These are phyloP conservation scores for Arachis hypogaea DNA, from an alignment of 306 rosid species.

Conservation along the genomic window DNA sequence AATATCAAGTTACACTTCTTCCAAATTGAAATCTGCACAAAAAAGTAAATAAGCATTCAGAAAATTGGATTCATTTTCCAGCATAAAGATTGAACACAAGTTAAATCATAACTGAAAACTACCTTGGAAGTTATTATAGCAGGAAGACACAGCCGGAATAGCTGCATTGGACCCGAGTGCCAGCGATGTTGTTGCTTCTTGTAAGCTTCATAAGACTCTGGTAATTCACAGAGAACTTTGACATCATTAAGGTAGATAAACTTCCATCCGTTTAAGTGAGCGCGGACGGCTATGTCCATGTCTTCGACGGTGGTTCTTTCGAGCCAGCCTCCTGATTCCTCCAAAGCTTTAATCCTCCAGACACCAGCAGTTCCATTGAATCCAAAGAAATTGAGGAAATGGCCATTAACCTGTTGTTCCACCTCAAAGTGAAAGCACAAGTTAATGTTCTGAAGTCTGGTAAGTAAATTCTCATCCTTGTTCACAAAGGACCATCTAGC, in stretches of 20 bases:
- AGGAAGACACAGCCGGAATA: constrained; percentile 87
- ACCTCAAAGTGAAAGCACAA: constrained; percentile 99
- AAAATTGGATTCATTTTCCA: not conserved
- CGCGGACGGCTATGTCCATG: constrained; percentile 97
- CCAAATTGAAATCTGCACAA: constrained; percentile 79
- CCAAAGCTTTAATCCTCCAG: constrained; percentile 93
- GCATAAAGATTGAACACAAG: not conserved
- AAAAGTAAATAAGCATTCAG: constrained; percentile 11
- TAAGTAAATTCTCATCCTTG: constrained; percentile 91
- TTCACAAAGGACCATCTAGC: constrained; percentile 96
- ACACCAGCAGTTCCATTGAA: constrained; percentile 99
- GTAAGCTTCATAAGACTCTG: constrained; percentile 95
- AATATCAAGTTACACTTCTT: constrained; percentile 91
- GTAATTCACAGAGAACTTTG: constrained; percentile 85
- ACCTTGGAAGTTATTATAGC: constrained; percentile 86
- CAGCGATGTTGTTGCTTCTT: constrained; percentile 98
- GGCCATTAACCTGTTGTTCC: constrained; percentile 97
- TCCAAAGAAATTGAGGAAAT: constrained; percentile 88
- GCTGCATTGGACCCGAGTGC: constrained; percentile 99
- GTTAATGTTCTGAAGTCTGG: constrained; percentile 94
- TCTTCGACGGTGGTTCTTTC: constrained; percentile 99
- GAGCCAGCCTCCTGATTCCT: constrained; percentile 97
- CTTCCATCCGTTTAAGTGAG: constrained; percentile 95
- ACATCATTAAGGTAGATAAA: constrained; percentile 95
- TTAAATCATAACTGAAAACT: constrained; percentile 4